Conservation (phyloP, 257 asterid genomes). For the Solanum piurae region DNA sequence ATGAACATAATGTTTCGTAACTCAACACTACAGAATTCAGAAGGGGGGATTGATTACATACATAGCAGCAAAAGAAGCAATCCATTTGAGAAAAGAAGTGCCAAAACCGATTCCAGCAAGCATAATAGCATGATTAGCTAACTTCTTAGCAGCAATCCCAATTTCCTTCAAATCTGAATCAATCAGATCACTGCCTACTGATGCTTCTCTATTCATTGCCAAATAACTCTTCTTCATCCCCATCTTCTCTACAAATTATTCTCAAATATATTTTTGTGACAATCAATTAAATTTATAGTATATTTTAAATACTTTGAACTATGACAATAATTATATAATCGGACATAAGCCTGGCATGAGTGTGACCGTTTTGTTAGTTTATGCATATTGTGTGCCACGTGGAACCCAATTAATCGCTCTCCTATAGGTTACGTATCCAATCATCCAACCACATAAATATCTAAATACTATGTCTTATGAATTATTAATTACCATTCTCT, state of each 20-base stretch:
- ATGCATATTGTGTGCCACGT: neutral
- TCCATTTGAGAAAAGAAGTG: slow-evolving; percentile 60
- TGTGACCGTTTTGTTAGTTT: neutral
- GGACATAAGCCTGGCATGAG: neutral
- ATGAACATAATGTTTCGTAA: no score
- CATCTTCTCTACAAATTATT: slow-evolving; percentile 2
- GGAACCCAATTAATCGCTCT: neutral
- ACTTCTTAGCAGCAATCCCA: slow-evolving; percentile 39
- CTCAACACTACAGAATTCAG: no score
- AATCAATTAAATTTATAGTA: neutral
- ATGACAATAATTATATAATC: neutral
- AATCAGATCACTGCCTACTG: slow-evolving; percentile 32
- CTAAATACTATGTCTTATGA: no score
- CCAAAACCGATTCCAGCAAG: slow-evolving; percentile 69
- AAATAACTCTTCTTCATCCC: slow-evolving; percentile 25
- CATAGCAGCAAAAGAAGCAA: slow-evolving; percentile 80
- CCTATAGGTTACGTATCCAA: neutral
- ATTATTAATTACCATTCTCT: no score
- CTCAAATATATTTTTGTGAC: neutral
- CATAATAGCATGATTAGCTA: slow-evolving; percentile 55
- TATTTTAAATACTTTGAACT: neutral
- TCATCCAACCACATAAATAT: no score
- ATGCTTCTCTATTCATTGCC: slow-evolving; percentile 55
- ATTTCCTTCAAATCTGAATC: slow-evolving; percentile 60
- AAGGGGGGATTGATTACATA: neutral